These are phyloP conservation scores for Haplosporangium sp. DNA, from an alignment of 371 early-diverging fungal species.

Conservation along the genomic window DNA sequence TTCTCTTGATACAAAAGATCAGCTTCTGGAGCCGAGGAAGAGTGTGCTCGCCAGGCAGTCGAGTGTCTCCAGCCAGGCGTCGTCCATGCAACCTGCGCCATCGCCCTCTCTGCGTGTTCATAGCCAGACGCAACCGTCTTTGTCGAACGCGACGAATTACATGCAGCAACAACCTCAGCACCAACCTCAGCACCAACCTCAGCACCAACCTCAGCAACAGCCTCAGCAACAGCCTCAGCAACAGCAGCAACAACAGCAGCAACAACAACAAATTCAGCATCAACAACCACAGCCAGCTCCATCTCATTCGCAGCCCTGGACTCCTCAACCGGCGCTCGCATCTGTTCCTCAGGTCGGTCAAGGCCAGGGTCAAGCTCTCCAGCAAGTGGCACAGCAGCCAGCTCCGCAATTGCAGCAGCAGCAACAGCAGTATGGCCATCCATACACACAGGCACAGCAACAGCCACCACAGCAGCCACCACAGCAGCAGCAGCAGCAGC, in stretches of 20 bases:
- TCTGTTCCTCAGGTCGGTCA: conserved; percentile 9
- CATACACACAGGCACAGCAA: not conserved
- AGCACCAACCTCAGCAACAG: conserved; percentile 34
- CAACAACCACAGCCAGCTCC: conserved; percentile 18
- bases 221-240: conserved; percentile 9
- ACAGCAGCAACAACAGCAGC: conserved; percentile 22
- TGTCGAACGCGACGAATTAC: conserved; percentile 13
- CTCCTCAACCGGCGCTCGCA: not conserved
- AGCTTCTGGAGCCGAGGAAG: conserved; percentile 28
- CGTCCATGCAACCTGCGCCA: conserved; percentile 10
- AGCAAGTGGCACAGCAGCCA: conserved; percentile 8
- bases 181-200: conserved; percentile 36
- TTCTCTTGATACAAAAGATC: conserved; percentile 10
- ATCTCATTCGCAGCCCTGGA: conserved; percentile 12
- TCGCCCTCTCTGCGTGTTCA: conserved; percentile 20
- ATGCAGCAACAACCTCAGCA: conserved; percentile 26
- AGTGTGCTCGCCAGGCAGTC: conserved; percentile 18
- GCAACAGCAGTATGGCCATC: conserved; percentile 23
- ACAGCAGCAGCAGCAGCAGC: conserved; percentile 10
- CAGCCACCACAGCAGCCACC: conserved; percentile 4
- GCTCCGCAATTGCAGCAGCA: conserved; percentile 9
- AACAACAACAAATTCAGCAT: conserved; percentile 7
- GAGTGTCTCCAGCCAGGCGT: conserved; percentile 43
- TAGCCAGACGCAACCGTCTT: conserved; percentile 8
- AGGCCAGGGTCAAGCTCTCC: not conserved